phyloP scores from a whole-genome alignment of 2,329 filamentous ascomycete species.

The Epichloe sp. region DNA sequence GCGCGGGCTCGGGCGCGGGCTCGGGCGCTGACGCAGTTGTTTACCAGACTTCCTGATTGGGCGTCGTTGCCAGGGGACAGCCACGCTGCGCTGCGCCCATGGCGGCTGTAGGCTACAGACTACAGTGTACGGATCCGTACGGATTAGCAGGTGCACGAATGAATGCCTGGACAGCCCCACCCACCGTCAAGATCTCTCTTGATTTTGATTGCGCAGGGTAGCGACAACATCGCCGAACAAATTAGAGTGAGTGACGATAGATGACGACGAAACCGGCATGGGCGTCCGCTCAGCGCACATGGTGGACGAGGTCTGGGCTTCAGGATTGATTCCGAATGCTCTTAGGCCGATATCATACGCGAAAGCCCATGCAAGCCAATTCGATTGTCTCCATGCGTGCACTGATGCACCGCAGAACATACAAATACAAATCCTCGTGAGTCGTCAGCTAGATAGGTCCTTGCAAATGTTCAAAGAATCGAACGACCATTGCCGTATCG shows the following conservation, averaged over 20 bases:
- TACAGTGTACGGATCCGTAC: no score
- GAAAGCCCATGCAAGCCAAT: no score
- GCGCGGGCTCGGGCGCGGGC: neutral
- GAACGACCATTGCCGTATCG: neutral
- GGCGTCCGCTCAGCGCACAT: no score
- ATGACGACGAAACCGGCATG: no score
- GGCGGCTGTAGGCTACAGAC: neutral
- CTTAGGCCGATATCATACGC: no score
- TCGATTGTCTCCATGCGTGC: no score
- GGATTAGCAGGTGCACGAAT: neutral
- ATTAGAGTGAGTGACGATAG: no score
- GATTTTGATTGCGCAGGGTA: neutral
- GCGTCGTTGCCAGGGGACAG: slow-evolving; percentile 4
- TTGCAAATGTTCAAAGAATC: neutral
- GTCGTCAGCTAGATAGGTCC: no score
- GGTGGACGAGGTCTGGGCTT: no score
- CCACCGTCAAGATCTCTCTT: neutral
- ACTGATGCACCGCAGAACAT: no score
- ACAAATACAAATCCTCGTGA: no score
- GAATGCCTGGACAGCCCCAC: neutral
- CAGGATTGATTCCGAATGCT: no score
- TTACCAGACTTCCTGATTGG: slow-evolving; percentile 7
- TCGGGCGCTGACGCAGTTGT: slow-evolving; percentile 5
- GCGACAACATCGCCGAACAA: neutral
- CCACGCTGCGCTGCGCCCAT: neutral